phyloP scores from a whole-genome alignment of 2,329 filamentous ascomycete genomes.

The Coniella vitis region DNA sequence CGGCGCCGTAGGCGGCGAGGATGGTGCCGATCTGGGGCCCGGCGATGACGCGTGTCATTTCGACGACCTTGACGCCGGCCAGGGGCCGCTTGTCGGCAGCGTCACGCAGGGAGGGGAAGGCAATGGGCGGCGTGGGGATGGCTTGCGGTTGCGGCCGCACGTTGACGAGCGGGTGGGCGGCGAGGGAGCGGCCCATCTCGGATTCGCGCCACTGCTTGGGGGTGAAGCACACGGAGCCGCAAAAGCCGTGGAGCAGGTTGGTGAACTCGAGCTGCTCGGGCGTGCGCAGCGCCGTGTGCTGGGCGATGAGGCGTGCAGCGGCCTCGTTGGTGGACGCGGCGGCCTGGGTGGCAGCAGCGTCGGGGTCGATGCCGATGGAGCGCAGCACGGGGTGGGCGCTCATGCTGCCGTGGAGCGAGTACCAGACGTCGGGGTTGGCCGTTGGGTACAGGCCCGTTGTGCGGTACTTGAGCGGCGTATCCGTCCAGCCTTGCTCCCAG shows the following conservation, averaged over 20 bases:
- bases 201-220: slow-evolving; percentile 37
- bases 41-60: slow-evolving; percentile 42
- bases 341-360: slow-evolving; percentile 12
- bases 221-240: slow-evolving; percentile 37
- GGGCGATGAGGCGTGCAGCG: slow-evolving; percentile 26
- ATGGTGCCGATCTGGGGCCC: slow-evolving; percentile 37
- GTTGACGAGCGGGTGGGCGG: slow-evolving; percentile 36
- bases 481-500: slow-evolving; percentile 32
- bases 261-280: slow-evolving; percentile 36
- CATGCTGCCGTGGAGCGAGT: slow-evolving; percentile 44
- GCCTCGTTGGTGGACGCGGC: slow-evolving; percentile 19
- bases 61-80: slow-evolving; percentile 42
- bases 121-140: slow-evolving; percentile 25
- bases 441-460: slow-evolving; percentile 42
- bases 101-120: slow-evolving; percentile 26
- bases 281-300: slow-evolving; percentile 26
- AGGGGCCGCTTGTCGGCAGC: slow-evolving; percentile 28
- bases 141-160: slow-evolving; percentile 28
- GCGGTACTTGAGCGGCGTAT: slow-evolving; percentile 31
- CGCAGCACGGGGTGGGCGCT: slow-evolving; percentile 34
- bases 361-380: slow-evolving; percentile 37
- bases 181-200: slow-evolving; percentile 35
- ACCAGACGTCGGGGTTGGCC: slow-evolving; percentile 37
- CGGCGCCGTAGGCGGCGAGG: slow-evolving; percentile 37
- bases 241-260: slow-evolving; percentile 34